Percentiles rank a stretch among this genome's conserved stretches.
These are phyloP conservation scores for Phalaenopsis hybrid DNA, from an alignment of 116 monocot genomes.

Conservation along the genomic window DNA sequence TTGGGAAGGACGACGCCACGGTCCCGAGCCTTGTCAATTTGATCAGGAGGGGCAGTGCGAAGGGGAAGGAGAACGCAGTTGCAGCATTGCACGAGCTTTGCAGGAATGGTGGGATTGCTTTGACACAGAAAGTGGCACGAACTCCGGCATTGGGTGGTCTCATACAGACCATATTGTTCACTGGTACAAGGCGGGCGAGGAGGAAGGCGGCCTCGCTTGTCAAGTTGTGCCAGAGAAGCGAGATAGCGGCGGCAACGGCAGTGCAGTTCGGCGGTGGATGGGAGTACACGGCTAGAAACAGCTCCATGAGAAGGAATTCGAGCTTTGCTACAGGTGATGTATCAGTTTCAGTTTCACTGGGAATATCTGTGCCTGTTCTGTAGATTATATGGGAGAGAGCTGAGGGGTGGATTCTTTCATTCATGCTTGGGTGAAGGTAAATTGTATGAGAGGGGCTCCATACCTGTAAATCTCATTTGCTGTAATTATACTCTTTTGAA, in stretches of 20 bases:
- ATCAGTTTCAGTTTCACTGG: slow-evolving; percentile 27
- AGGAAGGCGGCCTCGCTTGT: slow-evolving; percentile 67
- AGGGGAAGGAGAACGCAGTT: slow-evolving; percentile 72
- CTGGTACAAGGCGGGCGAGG: slow-evolving; percentile 65
- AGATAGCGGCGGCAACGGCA: not conserved
- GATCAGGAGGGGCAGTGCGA: slow-evolving; percentile 58
- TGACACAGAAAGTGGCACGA: slow-evolving; percentile 46
- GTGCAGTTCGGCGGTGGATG: slow-evolving; percentile 6
- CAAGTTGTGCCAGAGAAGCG: slow-evolving; percentile 46
- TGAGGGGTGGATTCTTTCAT: not conserved
- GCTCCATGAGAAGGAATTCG: slow-evolving; percentile 14
- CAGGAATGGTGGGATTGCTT: slow-evolving; percentile 28
- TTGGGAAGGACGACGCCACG: slow-evolving; percentile 29
- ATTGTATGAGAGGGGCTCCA: not conserved
- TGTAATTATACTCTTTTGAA: not conserved
- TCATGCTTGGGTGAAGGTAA: not conserved
- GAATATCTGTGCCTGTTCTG: slow-evolving; percentile 40
- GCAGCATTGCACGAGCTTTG: slow-evolving; percentile 68
- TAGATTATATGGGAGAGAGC: slow-evolving; percentile 9
- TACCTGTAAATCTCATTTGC: slow-evolving; percentile 7
- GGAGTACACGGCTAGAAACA: slow-evolving; percentile 25
- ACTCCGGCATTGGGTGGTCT: slow-evolving; percentile 40
- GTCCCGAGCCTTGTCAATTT: slow-evolving; percentile 34
- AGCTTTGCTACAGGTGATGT: slow-evolving; percentile 28
- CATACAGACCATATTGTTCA: slow-evolving; percentile 42